phyloP scores from a whole-genome alignment of 1,284 basidiomycete species.

The Papiliotrema fonsecae region DNA sequence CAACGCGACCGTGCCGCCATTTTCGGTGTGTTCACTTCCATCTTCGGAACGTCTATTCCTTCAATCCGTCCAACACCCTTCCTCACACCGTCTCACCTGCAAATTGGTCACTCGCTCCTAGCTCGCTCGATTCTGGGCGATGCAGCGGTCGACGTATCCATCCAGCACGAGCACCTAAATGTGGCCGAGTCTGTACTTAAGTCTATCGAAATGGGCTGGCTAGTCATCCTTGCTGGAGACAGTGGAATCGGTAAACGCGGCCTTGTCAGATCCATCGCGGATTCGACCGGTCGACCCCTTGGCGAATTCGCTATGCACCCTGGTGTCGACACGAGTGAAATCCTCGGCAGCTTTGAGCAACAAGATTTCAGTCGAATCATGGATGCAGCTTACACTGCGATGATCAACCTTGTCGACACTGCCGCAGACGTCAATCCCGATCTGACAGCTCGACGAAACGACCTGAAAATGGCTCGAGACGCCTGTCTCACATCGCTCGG shows the following conservation, averaged over 20 bases:
- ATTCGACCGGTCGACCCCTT: conserved; percentile 63
- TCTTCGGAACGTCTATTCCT: conserved; percentile 54
- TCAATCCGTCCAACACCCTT: conserved; percentile 53
- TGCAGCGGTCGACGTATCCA: conserved; percentile 50
- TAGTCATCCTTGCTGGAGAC: conserved; percentile 79
- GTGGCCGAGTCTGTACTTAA: conserved; percentile 71
- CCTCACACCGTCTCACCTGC: conserved; percentile 56
- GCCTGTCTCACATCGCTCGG: conserved; percentile 16
- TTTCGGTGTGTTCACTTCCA: conserved; percentile 58
- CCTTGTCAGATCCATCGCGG: conserved; percentile 67
- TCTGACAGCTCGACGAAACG: conserved; percentile 7
- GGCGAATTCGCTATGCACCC: conserved; percentile 76
- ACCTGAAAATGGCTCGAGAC: conserved; percentile 13
- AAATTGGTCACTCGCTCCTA: conserved; percentile 65
- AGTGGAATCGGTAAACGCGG: conserved; percentile 75
- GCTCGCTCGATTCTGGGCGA: conserved; percentile 7
- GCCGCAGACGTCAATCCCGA: conserved; percentile 19
- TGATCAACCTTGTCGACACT: conserved; percentile 13
- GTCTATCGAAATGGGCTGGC: conserved; percentile 75
- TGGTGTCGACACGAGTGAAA: conserved; percentile 88
- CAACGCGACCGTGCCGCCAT: conserved; percentile 62
- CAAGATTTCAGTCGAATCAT: conserved; percentile 51
- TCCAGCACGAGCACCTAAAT: conserved; percentile 64
- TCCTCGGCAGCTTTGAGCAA: conserved; percentile 95
- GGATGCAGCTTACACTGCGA: conserved; percentile 2